phyloP scores from a whole-genome alignment of 306 rosid species.

The Adenanthera pavonina region DNA sequence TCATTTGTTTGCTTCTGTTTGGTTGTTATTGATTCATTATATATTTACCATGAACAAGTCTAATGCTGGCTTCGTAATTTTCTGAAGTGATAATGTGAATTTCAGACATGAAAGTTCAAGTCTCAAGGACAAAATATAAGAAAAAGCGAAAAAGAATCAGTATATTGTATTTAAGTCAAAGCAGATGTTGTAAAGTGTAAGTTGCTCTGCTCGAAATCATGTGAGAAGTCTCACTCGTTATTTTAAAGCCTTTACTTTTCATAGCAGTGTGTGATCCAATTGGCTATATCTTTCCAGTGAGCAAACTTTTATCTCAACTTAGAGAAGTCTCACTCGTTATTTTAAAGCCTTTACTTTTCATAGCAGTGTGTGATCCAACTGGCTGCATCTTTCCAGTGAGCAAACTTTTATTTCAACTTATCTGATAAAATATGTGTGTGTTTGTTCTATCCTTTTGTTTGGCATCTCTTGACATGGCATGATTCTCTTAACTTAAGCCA shows the following conservation, averaged over 20 bases:
- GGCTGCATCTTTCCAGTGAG: neutral
- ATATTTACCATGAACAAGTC: constrained; percentile 21
- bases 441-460: neutral
- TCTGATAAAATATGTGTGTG: neutral
- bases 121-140: neutral
- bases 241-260: constrained; percentile 2
- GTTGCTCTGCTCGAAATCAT: constrained; percentile 9
- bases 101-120: constrained; percentile 5
- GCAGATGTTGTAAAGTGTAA: neutral
- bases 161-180: constrained; percentile 28
- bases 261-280: neutral
- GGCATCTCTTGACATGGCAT: neutral
- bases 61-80: constrained; percentile 7
- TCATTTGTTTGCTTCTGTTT: constrained; percentile 21
- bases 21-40: constrained; percentile 39
- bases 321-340: constrained; percentile 20
- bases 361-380: neutral
- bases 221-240: constrained; percentile 19
- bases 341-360: constrained; percentile 1
- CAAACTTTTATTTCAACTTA: neutral
- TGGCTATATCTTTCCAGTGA: neutral
- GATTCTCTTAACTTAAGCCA: neutral
- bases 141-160: neutral
- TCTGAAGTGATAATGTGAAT: constrained; percentile 36
- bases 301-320: neutral